Conservation (phyloP, 352 stramenopile species). For the Phytophthora sp. region DNA sequence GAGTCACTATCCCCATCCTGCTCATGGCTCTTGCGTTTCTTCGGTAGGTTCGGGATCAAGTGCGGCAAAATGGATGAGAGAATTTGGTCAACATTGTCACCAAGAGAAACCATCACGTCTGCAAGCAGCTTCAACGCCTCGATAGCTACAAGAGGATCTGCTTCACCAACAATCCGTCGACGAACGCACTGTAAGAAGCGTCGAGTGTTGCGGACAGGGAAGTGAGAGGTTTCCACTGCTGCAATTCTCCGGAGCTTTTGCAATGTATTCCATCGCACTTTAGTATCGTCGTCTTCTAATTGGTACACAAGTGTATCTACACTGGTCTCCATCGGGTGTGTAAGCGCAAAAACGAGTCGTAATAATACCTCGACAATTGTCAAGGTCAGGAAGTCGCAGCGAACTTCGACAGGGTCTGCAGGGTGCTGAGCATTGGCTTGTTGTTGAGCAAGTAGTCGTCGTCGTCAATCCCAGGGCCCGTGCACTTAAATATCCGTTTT, state of each 20-base stretch:
- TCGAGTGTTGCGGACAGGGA: constrained; percentile 74
- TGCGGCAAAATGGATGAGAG: constrained; percentile 71
- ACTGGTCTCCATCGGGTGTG: constrained; percentile 45
- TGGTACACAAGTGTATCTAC: constrained; percentile 83
- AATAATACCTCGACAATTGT: neutral
- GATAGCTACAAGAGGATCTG: constrained; percentile 44
- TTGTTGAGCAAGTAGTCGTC: constrained; percentile 8
- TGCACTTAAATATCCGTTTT: constrained; percentile 28
- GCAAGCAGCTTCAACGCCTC: constrained; percentile 65
- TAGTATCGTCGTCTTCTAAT: constrained; percentile 74
- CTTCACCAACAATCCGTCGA: constrained; percentile 50
- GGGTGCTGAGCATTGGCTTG: constrained; percentile 23
- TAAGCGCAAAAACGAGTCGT: constrained; percentile 7
- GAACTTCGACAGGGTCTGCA: constrained; percentile 17
- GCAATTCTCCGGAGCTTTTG: constrained; percentile 73
- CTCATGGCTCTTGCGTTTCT: constrained; percentile 16
- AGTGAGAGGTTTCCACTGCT: constrained; percentile 61
- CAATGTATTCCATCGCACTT: constrained; percentile 57
- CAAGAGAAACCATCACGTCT: constrained; percentile 73
- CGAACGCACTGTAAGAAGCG: constrained; percentile 78
- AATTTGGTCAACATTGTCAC: constrained; percentile 71
- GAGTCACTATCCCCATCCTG: constrained; percentile 16
- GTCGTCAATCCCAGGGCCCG: constrained; percentile 10
- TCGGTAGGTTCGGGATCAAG: constrained; percentile 54
- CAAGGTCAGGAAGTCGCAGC: constrained; percentile 15